A percentile compares a stretch with the other conserved stretches of the same genome.
Evolutionary conservation across 495 filamentous ascomycete species (phyloP).

Genomic region (Friedmanniomyces endolithicus): DNA sequence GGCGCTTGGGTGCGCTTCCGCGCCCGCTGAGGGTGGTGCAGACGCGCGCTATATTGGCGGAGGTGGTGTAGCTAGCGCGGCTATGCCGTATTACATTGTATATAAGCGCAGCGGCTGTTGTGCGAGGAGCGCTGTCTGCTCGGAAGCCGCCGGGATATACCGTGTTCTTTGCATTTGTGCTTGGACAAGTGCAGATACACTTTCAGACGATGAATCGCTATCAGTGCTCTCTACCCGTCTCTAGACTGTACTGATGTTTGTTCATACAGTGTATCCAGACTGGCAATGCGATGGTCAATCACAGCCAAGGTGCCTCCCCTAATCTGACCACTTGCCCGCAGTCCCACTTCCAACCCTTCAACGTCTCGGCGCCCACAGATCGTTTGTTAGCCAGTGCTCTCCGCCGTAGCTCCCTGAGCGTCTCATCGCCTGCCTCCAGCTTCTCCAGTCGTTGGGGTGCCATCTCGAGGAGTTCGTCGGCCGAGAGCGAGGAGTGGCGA

Average conservation of each 20-base stretch:
- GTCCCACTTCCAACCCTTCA: slow-evolving; percentile 20
- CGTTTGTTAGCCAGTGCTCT: slow-evolving; percentile 22
- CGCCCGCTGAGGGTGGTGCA: neutral
- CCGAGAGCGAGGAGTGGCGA: slow-evolving; percentile 14
- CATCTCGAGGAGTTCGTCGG: slow-evolving; percentile 6
- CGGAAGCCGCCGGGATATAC: no score
- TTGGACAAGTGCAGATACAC: no score
- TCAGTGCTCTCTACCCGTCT: no score
- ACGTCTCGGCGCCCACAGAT: slow-evolving; percentile 23
- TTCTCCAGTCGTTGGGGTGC: neutral
- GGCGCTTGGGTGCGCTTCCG: neutral
- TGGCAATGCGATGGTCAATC: neutral
- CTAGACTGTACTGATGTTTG: no score
- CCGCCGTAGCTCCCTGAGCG: slow-evolving; percentile 12
- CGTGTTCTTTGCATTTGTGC: no score
- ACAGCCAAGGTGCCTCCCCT: slow-evolving; percentile 12
- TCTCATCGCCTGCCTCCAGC: slow-evolving; percentile 13
- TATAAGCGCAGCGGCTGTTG: neutral
- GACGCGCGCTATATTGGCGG: neutral
- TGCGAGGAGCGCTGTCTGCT: neutral
- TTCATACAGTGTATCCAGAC: no score
- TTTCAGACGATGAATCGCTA: no score
- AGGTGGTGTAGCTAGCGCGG: neutral
- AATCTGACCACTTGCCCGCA: neutral
- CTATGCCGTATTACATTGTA: neutral